phyloP scores from a whole-genome alignment of 202 grass and related monocot genomes.

The Zoysia matrella region DNA sequence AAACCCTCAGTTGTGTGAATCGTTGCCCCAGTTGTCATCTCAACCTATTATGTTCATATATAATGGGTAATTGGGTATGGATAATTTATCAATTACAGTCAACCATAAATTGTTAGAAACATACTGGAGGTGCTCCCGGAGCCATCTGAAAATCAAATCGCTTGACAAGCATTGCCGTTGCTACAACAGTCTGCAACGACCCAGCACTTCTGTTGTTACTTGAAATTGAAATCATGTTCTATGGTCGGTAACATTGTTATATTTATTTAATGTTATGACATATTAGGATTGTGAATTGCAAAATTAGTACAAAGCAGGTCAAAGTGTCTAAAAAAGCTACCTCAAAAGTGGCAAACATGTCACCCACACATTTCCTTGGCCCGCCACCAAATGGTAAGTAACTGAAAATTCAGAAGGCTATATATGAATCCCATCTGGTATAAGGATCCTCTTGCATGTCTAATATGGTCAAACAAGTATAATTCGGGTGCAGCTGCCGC shows the following conservation, averaged over 20 bases:
- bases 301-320: slow-evolving; percentile 19
- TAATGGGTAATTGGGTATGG: not conserved
- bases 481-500: slow-evolving; percentile 9
- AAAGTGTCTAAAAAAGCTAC: slow-evolving; percentile 19
- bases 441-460: not conserved
- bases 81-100: slow-evolving; percentile 10
- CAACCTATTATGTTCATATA: slow-evolving; percentile 65
- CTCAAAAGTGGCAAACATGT: too few relatives aligned
- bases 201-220: slow-evolving; percentile 19
- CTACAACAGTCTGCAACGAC: slow-evolving; percentile 70
- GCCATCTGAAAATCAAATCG: slow-evolving; percentile 40
- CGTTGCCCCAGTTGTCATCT: slow-evolving; percentile 94
- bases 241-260: not conserved
- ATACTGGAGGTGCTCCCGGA: slow-evolving; percentile 81
- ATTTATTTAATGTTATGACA: slow-evolving; percentile 28
- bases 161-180: slow-evolving; percentile 87
- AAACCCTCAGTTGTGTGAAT: slow-evolving; percentile 74
- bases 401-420: too few relatives aligned
- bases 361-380: too few relatives aligned
- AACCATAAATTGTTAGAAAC: slow-evolving; percentile 35
- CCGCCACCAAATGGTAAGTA: too few relatives aligned
- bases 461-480: not conserved
- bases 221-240: slow-evolving; percentile 11
- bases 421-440: slow-evolving; percentile 20
- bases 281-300: not conserved